Percentiles rank a stretch among this genome's conserved stretches.
phyloP scores from a whole-genome alignment of 768 basidiomycete species.

The Cystofilobasidium macerans region DNA sequence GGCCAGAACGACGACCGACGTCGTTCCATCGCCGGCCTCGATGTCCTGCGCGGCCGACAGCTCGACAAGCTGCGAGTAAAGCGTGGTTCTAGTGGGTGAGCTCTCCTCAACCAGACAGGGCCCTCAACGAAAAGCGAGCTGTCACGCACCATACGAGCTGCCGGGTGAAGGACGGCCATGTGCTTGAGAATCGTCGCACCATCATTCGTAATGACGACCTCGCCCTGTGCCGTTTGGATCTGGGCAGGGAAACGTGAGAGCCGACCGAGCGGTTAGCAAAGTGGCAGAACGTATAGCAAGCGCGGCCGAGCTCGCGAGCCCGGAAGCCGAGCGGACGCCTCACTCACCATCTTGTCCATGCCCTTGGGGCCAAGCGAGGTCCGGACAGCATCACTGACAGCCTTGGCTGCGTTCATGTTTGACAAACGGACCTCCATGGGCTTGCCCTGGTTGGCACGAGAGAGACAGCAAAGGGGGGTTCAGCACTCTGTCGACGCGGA shows the following conservation, averaged over 20 bases:
- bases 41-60: constrained; percentile 95
- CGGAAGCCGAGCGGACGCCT: not conserved
- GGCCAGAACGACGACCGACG: constrained; percentile 90
- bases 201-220: constrained; percentile 97
- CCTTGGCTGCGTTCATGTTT: constrained; percentile 93
- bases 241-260: constrained; percentile 35
- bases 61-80: constrained; percentile 66
- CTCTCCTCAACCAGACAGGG: not conserved
- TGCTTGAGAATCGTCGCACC: constrained; percentile 89
- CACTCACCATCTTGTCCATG: constrained; percentile 95
- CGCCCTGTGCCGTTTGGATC: constrained; percentile 94
- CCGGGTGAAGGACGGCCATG: constrained; percentile 91
- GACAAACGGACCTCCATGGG: constrained; percentile 95
- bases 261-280: not conserved
- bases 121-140: not conserved
- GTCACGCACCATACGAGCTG: constrained; percentile 80
- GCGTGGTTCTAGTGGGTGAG: not conserved
- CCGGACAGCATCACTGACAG: constrained; percentile 92
- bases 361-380: constrained; percentile 93
- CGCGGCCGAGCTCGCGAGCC: not conserved
- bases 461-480: not conserved
- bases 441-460: constrained; percentile 77
- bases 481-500: not conserved
- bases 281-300: constrained; percentile 1
- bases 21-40: constrained; percentile 97